These are phyloP conservation scores for Candida buenavistaensis DNA, from an alignment of 1,139 yeast species.

Conservation along the genomic window DNA sequence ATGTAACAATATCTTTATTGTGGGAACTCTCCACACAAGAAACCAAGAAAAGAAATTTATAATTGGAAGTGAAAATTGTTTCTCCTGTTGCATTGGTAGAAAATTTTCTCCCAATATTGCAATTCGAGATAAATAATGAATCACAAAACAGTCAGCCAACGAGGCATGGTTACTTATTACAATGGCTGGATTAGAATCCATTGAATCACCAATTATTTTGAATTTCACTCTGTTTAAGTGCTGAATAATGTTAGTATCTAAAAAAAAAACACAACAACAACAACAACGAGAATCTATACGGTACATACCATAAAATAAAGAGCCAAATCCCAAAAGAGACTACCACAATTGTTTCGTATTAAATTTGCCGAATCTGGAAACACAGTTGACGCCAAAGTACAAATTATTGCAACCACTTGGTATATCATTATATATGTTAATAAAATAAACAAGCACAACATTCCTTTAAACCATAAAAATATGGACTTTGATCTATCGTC, in stretches of 20 bases:
- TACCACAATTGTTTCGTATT: conserved; percentile 22
- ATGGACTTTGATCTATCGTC: conserved; percentile 14
- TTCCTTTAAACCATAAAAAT: conserved; percentile 20
- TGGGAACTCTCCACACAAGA: conserved; percentile 56
- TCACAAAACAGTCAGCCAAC: conserved; percentile 51
- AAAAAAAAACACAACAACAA: not conserved
- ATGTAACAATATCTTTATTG: conserved; percentile 38
- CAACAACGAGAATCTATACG: not conserved
- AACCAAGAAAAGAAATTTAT: conserved; percentile 64
- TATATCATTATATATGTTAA: conserved; percentile 18
- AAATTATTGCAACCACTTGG: conserved; percentile 25
- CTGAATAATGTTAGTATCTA: conserved; percentile 17
- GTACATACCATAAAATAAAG: conserved; percentile 33
- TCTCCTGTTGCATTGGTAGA: conserved; percentile 8
- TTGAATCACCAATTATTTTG: conserved; percentile 41
- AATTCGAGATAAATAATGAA: conserved; percentile 43
- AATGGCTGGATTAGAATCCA: conserved; percentile 48
- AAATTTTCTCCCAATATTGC: conserved; percentile 12
- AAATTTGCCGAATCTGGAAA: conserved; percentile 31
- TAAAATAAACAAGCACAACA: conserved; percentile 17
- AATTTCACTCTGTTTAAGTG: conserved; percentile 38
- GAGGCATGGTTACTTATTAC: conserved; percentile 57
- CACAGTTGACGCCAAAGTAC: conserved; percentile 17
- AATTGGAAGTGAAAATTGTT: conserved; percentile 31
- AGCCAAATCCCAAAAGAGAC: conserved; percentile 37